Evolutionary conservation across 495 filamentous ascomycete genomes (phyloP).

Genomic region (Lasiosphaeria miniovina): DNA sequence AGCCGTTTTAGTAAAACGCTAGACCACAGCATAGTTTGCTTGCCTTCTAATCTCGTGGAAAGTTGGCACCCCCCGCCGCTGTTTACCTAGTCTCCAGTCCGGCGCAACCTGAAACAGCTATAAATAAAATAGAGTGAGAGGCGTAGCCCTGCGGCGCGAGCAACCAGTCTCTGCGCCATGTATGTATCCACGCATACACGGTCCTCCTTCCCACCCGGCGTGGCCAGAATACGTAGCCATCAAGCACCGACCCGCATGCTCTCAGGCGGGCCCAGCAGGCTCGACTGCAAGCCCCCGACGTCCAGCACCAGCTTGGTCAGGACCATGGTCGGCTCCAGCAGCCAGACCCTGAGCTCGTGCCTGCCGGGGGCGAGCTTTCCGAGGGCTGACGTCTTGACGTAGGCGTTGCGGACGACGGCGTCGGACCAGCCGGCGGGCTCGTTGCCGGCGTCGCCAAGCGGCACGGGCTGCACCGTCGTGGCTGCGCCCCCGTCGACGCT

Average conservation of each 20-base stretch:
- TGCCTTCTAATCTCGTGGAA: too few species aligned
- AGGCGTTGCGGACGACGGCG: slow-evolving; percentile 51
- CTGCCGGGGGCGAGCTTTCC: slow-evolving; percentile 36
- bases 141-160: too few species aligned
- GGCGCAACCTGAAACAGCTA: too few species aligned
- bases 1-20: too few species aligned
- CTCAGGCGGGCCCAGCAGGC: slow-evolving; percentile 61
- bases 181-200: too few species aligned
- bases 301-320: slow-evolving; percentile 60
- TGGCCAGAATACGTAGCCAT: background rate
- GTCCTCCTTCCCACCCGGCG: too few species aligned
- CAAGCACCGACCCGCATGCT: slow-evolving; percentile 25
- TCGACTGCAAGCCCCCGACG: slow-evolving; percentile 55
- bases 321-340: slow-evolving; percentile 55
- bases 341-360: slow-evolving; percentile 52
- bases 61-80: too few species aligned
- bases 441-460: slow-evolving; percentile 35
- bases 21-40: too few species aligned
- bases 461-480: slow-evolving; percentile 47
- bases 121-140: too few species aligned
- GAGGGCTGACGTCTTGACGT: slow-evolving; percentile 47
- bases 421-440: slow-evolving; percentile 51
- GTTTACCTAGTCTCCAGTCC: too few species aligned
- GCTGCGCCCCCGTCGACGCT: slow-evolving; percentile 44
- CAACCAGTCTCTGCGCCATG: too few species aligned